These are phyloP conservation scores for Helichrysum umbraculigerum DNA, from an alignment of 129 eudicot genomes.

Conservation along the genomic window DNA sequence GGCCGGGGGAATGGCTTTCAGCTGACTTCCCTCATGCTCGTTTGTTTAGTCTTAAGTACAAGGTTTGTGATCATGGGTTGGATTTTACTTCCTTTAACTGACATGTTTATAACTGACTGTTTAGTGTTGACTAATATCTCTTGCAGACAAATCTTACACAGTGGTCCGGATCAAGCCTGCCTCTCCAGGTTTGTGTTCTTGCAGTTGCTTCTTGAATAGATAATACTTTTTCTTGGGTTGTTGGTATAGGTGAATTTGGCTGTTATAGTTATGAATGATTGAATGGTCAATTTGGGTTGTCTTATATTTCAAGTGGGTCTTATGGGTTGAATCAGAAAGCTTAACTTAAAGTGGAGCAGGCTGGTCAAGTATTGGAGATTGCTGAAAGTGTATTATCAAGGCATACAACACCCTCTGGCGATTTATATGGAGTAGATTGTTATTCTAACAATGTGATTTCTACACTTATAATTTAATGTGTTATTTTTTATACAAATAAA, in stretches of 20 bases:
- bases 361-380: background rate
- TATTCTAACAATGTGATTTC: background rate
- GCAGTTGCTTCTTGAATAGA: background rate
- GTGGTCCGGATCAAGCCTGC: conserved; percentile 99
- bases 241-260: background rate
- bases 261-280: background rate
- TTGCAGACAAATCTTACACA: conserved; percentile 89
- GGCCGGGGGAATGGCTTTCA: conserved; percentile 99
- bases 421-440: background rate
- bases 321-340: background rate
- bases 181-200: conserved; percentile 72
- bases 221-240: background rate
- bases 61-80: conserved; percentile 54
- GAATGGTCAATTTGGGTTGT: background rate
- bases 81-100: background rate
- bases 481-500: background rate
- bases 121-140: background rate
- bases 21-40: conserved; percentile 92
- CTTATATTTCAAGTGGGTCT: background rate
- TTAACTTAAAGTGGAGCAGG: background rate
- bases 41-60: conserved; percentile 76
- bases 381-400: background rate
- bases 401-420: background rate
- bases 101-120: conserved; percentile 20
- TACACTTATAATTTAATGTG: background rate